A percentile compares a stretch with the other conserved stretches of the same genome.
Evolutionary conservation across 1,139 yeast species (phyloP).

Genomic region (Blastobotrys illinoisensis): DNA sequence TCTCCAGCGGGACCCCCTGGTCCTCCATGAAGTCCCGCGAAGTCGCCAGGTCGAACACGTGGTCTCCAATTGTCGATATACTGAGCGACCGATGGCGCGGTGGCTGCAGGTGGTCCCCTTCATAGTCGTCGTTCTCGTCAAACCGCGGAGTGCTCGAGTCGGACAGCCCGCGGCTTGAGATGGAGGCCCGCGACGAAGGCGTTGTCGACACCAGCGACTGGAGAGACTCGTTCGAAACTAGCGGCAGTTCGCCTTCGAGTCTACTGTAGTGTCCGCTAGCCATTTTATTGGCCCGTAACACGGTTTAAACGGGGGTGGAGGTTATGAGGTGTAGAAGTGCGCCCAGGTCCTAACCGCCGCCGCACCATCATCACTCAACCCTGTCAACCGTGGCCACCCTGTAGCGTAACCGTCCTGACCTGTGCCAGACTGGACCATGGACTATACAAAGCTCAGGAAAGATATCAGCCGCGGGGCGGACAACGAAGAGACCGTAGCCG

Average conservation of each 20-base stretch:
- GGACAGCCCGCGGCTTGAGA: slow-evolving; percentile 26
- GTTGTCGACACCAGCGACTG: slow-evolving; percentile 34
- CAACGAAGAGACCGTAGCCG: slow-evolving; percentile 32
- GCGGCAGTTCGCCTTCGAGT: not conserved
- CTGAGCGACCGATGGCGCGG: slow-evolving; percentile 21
- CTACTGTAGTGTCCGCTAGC: slow-evolving; percentile 1
- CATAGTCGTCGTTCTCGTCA: slow-evolving; percentile 11
- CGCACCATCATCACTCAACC: not conserved
- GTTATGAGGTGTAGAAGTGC: not conserved
- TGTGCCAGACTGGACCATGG: slow-evolving; percentile 18
- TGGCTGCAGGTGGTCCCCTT: slow-evolving; percentile 6
- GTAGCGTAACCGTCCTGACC: not conserved
- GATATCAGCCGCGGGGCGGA: slow-evolving; percentile 15
- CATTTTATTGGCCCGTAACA: not conserved
- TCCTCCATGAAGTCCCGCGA: slow-evolving; percentile 22
- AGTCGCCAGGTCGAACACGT: slow-evolving; percentile 29
- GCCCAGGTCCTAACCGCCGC: not conserved
- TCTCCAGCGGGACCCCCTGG: slow-evolving; percentile 28
- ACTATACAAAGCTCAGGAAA: slow-evolving; percentile 23
- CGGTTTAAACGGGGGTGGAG: not conserved
- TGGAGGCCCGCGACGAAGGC: slow-evolving; percentile 12
- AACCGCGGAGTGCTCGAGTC: slow-evolving; percentile 15
- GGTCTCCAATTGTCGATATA: slow-evolving; percentile 28
- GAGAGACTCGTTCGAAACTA: slow-evolving; percentile 10
- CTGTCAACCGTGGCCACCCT: not conserved